These are phyloP conservation scores for Colletotrichum trifolii DNA, from an alignment of 2,329 filamentous ascomycete species.

Conservation along the genomic window DNA sequence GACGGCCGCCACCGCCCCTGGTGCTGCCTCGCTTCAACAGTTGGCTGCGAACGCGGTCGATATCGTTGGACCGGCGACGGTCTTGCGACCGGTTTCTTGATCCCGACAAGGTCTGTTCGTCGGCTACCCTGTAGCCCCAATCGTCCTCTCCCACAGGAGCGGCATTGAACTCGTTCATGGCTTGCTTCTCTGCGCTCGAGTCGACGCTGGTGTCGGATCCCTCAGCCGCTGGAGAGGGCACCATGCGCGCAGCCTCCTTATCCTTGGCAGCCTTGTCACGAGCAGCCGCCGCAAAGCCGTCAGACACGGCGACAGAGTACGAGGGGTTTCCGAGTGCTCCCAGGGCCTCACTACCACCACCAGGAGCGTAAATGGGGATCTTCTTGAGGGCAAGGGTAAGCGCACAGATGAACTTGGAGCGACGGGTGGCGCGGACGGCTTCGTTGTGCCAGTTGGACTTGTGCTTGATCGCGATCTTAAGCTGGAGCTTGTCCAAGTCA, in stretches of 20 bases:
- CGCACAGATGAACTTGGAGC: slow-evolving; percentile 97
- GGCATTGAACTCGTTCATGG: slow-evolving; percentile 58
- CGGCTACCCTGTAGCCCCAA: slow-evolving; percentile 49
- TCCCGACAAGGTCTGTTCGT: slow-evolving; percentile 48
- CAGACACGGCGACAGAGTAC: slow-evolving; percentile 82
- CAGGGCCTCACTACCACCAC: slow-evolving; percentile 72
- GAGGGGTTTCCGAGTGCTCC: slow-evolving; percentile 79
- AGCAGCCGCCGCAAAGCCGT: slow-evolving; percentile 71
- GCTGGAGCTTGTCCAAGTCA: slow-evolving; percentile 87
- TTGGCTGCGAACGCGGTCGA: slow-evolving; percentile 50
- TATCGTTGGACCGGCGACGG: slow-evolving; percentile 50
- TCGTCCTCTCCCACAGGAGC: slow-evolving; percentile 49
- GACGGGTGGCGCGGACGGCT: slow-evolving; percentile 78
- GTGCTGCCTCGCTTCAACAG: slow-evolving; percentile 54
- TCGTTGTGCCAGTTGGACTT: slow-evolving; percentile 96
- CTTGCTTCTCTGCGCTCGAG: slow-evolving; percentile 53
- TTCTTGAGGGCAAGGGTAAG: slow-evolving; percentile 86
- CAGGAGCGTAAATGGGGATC: slow-evolving; percentile 86
- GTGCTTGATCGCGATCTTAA: slow-evolving; percentile 87
- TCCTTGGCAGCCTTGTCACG: slow-evolving; percentile 68
- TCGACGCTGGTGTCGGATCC: slow-evolving; percentile 37
- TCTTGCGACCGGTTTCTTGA: slow-evolving; percentile 47
- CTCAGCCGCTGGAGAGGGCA: slow-evolving; percentile 57
- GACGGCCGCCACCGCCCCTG: slow-evolving; percentile 60
- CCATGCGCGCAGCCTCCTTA: slow-evolving; percentile 74